Base-by-base conservation (phyloP, 768 basidiomycete genomes). In the Boletales sp. region DNA sequence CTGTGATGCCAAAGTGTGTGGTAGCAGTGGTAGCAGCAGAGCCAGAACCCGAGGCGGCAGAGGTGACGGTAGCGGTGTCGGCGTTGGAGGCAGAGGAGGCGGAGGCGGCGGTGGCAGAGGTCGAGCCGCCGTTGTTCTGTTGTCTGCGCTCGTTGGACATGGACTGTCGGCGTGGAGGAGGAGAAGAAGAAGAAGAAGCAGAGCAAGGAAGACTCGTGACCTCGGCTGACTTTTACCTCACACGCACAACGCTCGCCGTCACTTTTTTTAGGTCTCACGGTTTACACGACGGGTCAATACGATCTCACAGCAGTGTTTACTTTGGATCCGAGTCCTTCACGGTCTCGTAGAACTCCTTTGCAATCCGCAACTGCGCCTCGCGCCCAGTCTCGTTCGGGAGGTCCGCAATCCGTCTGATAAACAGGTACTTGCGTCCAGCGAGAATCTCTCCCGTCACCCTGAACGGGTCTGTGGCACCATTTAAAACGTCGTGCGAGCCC, bases 311-410 rank as follows among this genome's bases (percentile, higher is more conserved):
- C 13, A 7, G 8, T 31, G 5, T 35, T 35, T 69, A 84, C 56
- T 78, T 75, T 7, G 81, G 72, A 5, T 82, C 78, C 45, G 80
- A 76, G 54, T 94, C 89, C 48, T 83, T 78, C 5, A 91, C 86
- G 5, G 80, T 83, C n/a, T 80, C 80, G 60, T 93, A 95, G 64
- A 94, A 92, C 62, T 94, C 93, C 58, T 76, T 77, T 41, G 91
- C 84, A 40, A 97, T 80, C 45, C 89, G 75, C 58, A 83, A 80
- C 65, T 97, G 94, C 0, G 84, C 84, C 31, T 90, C 80, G 37
- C 69, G 60, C 0, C 82, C 80, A 14, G 74, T 84, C 69, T 95
- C 94, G 8, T 61, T 68, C 72, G 77, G 56, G 3, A 81, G 74
- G 56, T 82, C 83, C 0, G 76, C 78, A 35, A 92, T 83, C 2